Conservation (phyloP, 345 rosid genomes). For the Stellera chamaejasme region DNA sequence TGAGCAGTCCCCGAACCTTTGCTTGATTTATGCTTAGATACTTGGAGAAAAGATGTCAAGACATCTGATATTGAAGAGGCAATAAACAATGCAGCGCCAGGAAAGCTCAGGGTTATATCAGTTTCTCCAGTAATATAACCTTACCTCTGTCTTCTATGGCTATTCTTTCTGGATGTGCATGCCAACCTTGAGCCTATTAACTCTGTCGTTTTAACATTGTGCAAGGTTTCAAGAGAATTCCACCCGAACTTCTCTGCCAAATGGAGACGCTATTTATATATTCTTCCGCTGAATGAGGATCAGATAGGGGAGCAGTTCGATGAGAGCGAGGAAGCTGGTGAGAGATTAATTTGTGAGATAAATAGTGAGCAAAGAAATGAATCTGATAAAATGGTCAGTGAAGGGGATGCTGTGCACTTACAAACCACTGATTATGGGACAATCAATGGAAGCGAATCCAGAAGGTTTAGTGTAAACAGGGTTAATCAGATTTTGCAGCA, state of each 20-base stretch:
- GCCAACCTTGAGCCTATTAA: neutral
- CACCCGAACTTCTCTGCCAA: constrained; percentile 97
- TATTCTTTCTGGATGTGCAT: neutral
- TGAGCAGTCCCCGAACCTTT: neutral
- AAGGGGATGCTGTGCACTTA: constrained; percentile 22
- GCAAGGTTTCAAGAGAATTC: constrained; percentile 69
- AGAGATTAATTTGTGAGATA: constrained; percentile 17
- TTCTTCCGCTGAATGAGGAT: constrained; percentile 60
- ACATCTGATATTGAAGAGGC: constrained; percentile 52
- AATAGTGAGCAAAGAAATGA: constrained; percentile 23
- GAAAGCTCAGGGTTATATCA: constrained; percentile 61
- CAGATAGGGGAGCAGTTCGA: constrained; percentile 28
- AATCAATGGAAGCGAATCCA: constrained; percentile 44
- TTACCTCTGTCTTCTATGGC: neutral
- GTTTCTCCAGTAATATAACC: constrained; percentile 50
- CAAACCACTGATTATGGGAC: constrained; percentile 18
- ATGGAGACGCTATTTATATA: constrained; percentile 90
- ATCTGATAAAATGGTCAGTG: constrained; percentile 17
- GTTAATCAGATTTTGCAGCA: constrained; percentile 68
- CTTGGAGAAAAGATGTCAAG: constrained; percentile 77
- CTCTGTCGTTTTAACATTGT: constrained; percentile 8
- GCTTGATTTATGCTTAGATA: constrained; percentile 39
- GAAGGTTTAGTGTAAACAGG: constrained; percentile 42
- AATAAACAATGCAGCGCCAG: constrained; percentile 52
- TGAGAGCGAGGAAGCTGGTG: constrained; percentile 21